phyloP scores from a whole-genome alignment of 2,329 filamentous ascomycete species.

The Fusarium pseudocircinatum region DNA sequence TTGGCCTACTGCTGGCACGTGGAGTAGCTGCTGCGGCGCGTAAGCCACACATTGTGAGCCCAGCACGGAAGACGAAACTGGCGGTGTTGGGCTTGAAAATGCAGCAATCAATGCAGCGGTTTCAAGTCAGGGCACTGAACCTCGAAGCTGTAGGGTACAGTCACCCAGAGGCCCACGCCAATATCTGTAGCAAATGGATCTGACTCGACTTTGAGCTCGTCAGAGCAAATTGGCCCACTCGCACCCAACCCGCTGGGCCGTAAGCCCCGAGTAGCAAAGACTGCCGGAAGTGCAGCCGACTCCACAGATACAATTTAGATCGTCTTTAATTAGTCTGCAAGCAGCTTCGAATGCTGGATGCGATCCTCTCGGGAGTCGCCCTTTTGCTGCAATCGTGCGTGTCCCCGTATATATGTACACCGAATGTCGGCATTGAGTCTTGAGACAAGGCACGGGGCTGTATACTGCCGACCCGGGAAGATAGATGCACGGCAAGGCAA shows the following conservation, averaged over 20 bases:
- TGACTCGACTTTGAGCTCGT: constrained; percentile 39
- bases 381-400: constrained; percentile 14
- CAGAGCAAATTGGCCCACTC: constrained; percentile 33
- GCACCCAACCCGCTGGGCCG: constrained; percentile 44
- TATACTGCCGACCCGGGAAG: constrained; percentile 28
- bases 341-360: constrained; percentile 24
- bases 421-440: constrained; percentile 27
- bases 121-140: constrained; percentile 37
- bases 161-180: constrained; percentile 1
- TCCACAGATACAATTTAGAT: constrained; percentile 41
- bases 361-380: constrained; percentile 24
- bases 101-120: constrained; percentile 26
- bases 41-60: constrained; percentile 36
- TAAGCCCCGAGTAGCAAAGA: constrained; percentile 43
- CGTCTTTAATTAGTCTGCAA: constrained; percentile 26
- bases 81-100: constrained; percentile 37
- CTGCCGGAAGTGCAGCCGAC: constrained; percentile 46
- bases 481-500: constrained; percentile 4
- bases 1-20: constrained; percentile 37
- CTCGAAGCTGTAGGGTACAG: constrained; percentile 13
- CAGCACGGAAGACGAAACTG: constrained; percentile 38
- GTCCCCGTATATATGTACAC: constrained; percentile 6
- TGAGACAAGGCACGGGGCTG: constrained; percentile 19
- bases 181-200: constrained; percentile 2
- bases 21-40: constrained; percentile 33